phyloP scores from a whole-genome alignment of 495 filamentous ascomycete genomes.

The Baudoinia panamericana region DNA sequence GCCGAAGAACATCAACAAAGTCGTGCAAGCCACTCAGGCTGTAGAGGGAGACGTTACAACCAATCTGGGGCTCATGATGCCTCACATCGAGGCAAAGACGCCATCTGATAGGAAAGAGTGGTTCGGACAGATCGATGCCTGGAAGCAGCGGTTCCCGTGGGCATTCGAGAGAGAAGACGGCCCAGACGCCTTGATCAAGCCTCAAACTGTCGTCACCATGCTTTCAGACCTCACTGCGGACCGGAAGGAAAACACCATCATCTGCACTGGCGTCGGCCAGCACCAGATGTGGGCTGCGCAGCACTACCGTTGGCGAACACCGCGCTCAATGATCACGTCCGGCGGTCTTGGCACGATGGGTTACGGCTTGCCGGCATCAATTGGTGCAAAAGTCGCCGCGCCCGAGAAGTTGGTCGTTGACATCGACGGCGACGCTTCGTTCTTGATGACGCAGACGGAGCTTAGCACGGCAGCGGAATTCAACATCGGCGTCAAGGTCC shows the following conservation, averaged over 20 bases:
- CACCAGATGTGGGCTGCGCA: constrained; percentile 98
- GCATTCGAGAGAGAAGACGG: constrained; percentile 56
- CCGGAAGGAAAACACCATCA: constrained; percentile 67
- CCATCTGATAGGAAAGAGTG: constrained; percentile 55
- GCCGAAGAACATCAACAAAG: constrained; percentile 83
- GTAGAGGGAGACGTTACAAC: constrained; percentile 58
- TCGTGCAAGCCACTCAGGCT: constrained; percentile 68
- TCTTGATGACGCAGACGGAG: constrained; percentile 90
- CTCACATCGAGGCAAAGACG: constrained; percentile 45
- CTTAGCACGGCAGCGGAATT: constrained; percentile 82
- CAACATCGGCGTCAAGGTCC: constrained; percentile 82
- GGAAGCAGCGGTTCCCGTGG: constrained; percentile 78
- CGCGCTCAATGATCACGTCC: constrained; percentile 79
- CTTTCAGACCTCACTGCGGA: constrained; percentile 59
- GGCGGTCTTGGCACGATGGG: constrained; percentile 94
- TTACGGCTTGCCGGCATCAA: constrained; percentile 80
- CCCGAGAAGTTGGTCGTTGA: constrained; percentile 81
- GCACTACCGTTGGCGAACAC: constrained; percentile 81
- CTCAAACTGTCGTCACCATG: constrained; percentile 72
- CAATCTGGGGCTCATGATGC: constrained; percentile 63
- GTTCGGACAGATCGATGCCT: constrained; percentile 75
- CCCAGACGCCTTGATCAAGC: constrained; percentile 64
- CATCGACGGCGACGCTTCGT: constrained; percentile 93
- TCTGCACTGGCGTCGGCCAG: constrained; percentile 84
- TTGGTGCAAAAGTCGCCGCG: constrained; percentile 82